Conservation (phyloP, 192 early-diverging fungal species). For the Rhizophagus prolifer region DNA sequence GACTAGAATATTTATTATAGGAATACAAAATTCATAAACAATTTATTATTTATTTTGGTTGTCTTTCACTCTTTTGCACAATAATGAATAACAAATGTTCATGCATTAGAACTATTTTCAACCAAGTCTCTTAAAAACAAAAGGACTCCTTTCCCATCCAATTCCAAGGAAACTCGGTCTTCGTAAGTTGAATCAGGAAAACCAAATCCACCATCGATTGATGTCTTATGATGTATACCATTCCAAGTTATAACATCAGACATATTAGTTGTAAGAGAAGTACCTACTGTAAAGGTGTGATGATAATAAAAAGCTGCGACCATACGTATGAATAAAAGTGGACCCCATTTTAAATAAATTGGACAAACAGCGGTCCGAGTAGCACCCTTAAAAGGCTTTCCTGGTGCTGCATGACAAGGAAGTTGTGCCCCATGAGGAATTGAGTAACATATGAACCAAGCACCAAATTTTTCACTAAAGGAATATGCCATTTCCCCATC, state of each 20-base stretch:
- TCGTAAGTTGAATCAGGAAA: constrained; percentile 41
- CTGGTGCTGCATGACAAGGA: background rate
- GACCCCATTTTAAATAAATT: constrained; percentile 36
- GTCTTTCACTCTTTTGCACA: no score
- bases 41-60: no score
- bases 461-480: constrained; percentile 36
- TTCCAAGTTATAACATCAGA: constrained; percentile 40
- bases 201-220: constrained; percentile 35
- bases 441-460: constrained; percentile 39
- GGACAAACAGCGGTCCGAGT: constrained; percentile 34
- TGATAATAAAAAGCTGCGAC: constrained; percentile 40
- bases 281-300: constrained; percentile 38
- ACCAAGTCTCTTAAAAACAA: constrained; percentile 4
- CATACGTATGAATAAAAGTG: constrained; percentile 40
- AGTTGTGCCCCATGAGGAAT: constrained; percentile 30
- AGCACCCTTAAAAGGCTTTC: constrained; percentile 20
- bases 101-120: background rate
- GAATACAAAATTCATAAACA: no score
- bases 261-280: constrained; percentile 31
- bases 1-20: no score
- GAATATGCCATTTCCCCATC: constrained; percentile 39
- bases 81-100: no score
- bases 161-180: constrained; percentile 16
- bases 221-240: constrained; percentile 39
- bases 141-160: constrained; percentile 16